Percentiles rank a stretch among this genome's conserved stretches.
Evolutionary conservation across 768 basidiomycete species (phyloP).

Genomic region (Porpolomopsis calyptriformis): DNA sequence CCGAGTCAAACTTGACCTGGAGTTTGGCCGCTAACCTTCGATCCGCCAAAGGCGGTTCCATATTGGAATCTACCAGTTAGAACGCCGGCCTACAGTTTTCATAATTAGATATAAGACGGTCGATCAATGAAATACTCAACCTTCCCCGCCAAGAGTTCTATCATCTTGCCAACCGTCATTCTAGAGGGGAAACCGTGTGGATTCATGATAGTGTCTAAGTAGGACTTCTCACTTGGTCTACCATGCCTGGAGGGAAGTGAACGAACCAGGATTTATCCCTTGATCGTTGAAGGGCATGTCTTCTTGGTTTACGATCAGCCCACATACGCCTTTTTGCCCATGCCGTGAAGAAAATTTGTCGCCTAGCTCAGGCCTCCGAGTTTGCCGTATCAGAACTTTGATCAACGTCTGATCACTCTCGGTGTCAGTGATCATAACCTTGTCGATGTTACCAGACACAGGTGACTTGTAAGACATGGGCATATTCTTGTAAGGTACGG

Average conservation of each 20-base stretch:
- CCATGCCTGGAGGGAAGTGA: constrained; percentile 4
- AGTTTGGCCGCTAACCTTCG: constrained; percentile 79
- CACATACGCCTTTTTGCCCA: constrained; percentile 98
- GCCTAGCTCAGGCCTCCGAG: constrained; percentile 88
- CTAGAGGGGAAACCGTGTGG: constrained; percentile 99
- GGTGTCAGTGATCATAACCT: constrained; percentile 94
- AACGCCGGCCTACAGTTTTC: constrained; percentile 67
- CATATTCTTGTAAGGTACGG: constrained; percentile 82
- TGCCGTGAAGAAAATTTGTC: constrained; percentile 98
- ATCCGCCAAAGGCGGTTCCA: constrained; percentile 95
- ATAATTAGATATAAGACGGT: constrained; percentile 4
- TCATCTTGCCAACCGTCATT: constrained; percentile 99
- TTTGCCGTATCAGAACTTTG: constrained; percentile 96
- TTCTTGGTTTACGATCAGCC: constrained; percentile 95
- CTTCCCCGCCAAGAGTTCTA: constrained; percentile 93
- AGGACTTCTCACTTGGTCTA: neutral
- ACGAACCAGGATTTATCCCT: constrained; percentile 80
- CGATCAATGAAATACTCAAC: constrained; percentile 25
- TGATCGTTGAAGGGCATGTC: constrained; percentile 99
- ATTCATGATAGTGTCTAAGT: constrained; percentile 94
- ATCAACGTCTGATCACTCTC: constrained; percentile 94
- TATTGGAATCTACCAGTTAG: constrained; percentile 82
- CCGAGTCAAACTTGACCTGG: neutral
- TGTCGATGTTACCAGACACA: constrained; percentile 90
- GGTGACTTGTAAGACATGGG: constrained; percentile 93